phyloP scores from a whole-genome alignment of 257 asterid genomes.

The Ilex aquifolium region DNA sequence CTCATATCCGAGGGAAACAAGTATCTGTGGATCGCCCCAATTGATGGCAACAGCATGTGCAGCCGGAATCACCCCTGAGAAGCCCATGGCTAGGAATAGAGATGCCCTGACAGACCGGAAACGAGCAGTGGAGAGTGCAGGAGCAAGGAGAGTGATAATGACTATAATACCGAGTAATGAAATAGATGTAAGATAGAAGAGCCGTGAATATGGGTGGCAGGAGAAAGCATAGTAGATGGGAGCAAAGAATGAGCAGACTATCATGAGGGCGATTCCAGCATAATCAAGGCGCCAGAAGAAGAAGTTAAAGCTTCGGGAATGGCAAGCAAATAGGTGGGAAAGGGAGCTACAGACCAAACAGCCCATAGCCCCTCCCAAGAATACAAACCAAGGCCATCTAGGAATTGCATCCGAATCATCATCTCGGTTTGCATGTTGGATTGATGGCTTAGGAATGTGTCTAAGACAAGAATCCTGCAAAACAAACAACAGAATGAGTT shows the following conservation, averaged over 20 bases:
- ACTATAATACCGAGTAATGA: conserved; percentile 49
- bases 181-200: conserved; percentile 58
- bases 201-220: conserved; percentile 50
- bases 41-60: conserved; percentile 58
- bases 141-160: conserved; percentile 60
- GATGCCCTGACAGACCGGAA: conserved; percentile 63
- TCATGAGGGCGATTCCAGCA: conserved; percentile 81
- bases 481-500: neutral
- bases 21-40: conserved; percentile 43
- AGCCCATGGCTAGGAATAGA: conserved; percentile 84
- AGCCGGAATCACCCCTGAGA: conserved; percentile 81
- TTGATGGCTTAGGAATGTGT: conserved; percentile 34
- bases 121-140: conserved; percentile 47
- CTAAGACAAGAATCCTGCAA: conserved; percentile 48
- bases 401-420: conserved; percentile 33
- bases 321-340: conserved; percentile 89
- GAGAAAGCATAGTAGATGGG: conserved; percentile 74
- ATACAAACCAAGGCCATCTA: conserved; percentile 89
- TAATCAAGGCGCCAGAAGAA: conserved; percentile 97
- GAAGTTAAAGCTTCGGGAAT: conserved; percentile 57
- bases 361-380: conserved; percentile 78
- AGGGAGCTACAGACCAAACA: conserved; percentile 70
- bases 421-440: conserved; percentile 12
- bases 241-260: conserved; percentile 74
- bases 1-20: conserved; percentile 63